Conservation (phyloP, 2,329 filamentous ascomycete genomes). For the Pestalotiopsis sp. region DNA sequence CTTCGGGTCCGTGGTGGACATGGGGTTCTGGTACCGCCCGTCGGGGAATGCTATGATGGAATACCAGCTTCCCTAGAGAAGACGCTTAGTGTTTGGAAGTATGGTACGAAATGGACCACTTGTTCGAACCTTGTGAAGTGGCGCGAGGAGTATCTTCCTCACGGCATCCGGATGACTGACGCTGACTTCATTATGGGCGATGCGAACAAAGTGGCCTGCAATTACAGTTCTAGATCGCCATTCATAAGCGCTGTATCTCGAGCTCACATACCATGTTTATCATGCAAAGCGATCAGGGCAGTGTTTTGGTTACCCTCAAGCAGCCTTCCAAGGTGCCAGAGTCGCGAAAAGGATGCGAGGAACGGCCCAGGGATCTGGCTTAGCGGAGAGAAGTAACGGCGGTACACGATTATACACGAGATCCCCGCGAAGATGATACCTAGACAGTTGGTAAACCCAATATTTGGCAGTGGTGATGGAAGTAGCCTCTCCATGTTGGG, state of each 20-base stretch:
- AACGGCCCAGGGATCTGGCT: neutral
- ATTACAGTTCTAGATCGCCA: no score
- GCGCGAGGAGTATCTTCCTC: constrained; percentile 33
- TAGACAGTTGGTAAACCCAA: neutral
- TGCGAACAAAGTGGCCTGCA: constrained; percentile 40
- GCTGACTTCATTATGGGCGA: constrained; percentile 42
- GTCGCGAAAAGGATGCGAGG: constrained; percentile 1
- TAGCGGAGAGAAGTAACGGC: neutral
- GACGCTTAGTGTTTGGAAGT: neutral
- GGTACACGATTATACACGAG: neutral
- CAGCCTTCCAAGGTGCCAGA: constrained; percentile 6
- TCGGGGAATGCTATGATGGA: constrained; percentile 37
- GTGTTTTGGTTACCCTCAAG: neutral
- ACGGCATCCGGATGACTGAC: constrained; percentile 41
- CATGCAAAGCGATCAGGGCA: neutral
- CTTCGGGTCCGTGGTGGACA: constrained; percentile 37
- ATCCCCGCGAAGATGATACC: neutral
- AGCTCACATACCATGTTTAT: neutral
- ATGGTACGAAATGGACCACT: neutral
- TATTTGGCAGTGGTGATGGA: neutral
- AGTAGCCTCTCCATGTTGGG: neutral
- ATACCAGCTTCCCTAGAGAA: constrained; percentile 26
- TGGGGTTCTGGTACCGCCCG: constrained; percentile 37
- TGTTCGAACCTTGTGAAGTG: constrained; percentile 29
- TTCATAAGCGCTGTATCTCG: no score